Evolutionary conservation across 306 rosid species (phyloP).

Genomic region (Alnus rubra): DNA sequence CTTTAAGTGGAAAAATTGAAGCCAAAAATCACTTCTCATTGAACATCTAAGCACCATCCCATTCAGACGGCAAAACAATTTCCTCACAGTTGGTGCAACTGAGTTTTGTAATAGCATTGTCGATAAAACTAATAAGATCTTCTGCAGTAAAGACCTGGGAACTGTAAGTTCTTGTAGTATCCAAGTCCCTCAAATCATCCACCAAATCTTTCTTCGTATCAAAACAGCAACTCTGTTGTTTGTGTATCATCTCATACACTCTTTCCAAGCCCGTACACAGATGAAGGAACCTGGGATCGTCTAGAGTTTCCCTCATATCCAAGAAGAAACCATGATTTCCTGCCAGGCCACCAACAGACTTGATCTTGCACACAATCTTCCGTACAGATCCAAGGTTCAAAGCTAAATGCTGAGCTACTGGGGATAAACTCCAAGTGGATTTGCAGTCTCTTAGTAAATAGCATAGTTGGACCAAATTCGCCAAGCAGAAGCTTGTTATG

Average conservation of each 20-base stretch:
- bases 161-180: slow-evolving; percentile 35
- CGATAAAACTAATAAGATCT: slow-evolving; percentile 60
- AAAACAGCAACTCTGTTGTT: slow-evolving; percentile 29
- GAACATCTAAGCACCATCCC: slow-evolving; percentile 5
- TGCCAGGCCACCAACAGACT: slow-evolving; percentile 47
- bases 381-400: slow-evolving; percentile 57
- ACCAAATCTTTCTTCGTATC: slow-evolving; percentile 29
- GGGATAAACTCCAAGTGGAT: slow-evolving; percentile 26
- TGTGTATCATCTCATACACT: slow-evolving; percentile 48
- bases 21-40: slow-evolving; percentile 15
- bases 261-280: slow-evolving; percentile 48
- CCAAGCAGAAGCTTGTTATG: slow-evolving; percentile 54
- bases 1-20: slow-evolving; percentile 20
- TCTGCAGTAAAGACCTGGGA: slow-evolving; percentile 48
- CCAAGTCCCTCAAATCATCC: slow-evolving; percentile 38
- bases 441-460: slow-evolving; percentile 33
- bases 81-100: slow-evolving; percentile 14
- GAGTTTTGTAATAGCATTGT: slow-evolving; percentile 30
- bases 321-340: slow-evolving; percentile 44
- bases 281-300: slow-evolving; percentile 51
- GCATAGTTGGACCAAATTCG: slow-evolving; percentile 55
- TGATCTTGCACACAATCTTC: slow-evolving; percentile 48
- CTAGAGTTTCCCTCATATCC: slow-evolving; percentile 49
- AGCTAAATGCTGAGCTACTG: slow-evolving; percentile 47
- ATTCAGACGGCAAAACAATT: slow-evolving; percentile 7